Evolutionary conservation across 257 asterid species (phyloP), one percentile per base, ranked within the genome.

Genomic region (Misopates orontium): DNA sequence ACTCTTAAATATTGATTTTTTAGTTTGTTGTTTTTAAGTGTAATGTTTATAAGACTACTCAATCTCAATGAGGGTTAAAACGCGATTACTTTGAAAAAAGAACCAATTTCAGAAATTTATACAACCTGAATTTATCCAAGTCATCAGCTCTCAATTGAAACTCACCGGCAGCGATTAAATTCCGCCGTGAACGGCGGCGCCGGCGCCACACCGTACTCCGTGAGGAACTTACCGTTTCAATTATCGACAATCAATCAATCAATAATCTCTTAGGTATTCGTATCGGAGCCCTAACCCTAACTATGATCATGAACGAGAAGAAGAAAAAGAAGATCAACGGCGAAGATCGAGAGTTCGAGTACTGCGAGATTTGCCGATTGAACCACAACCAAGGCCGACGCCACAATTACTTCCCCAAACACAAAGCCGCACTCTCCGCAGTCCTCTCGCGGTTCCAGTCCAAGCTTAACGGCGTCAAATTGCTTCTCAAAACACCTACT

Each of bases 371-470:
- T 4, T 93, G 98, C 60, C 85, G 77, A 51, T 68, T 87, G 67
- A 87, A 84, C 75, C 95, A 93, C 78, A 82, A 87, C 66, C 86
- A 81, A 66, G 94, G 94, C 9, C 89, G 95, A 64, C 87, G 88
- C 61, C 98, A 93, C 70, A 88, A 62, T 10, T 89, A 66, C 66
- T 81, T 87, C 66, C 97, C 96, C 56, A 79, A 62, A 63, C 98
- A 92, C 84, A 87, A 84, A 72, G 72, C 78, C 12, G 62, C 87
- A 2, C 88, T 93, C 70, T 80, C 89, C 57, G 50, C 78, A 1
- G 59, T 80, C 69, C 95, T 91, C 73, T 36, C 91, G 56, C 91
- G 89, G 28, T 90, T 89, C 83, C 95, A 79, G 39, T 77, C 90
- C 64, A 89, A 87, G 73, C 69, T 92, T 45, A 67, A 85, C 51